Base-by-base conservation (phyloP, 345 rosid species). In the Trapa incisa region DNA sequence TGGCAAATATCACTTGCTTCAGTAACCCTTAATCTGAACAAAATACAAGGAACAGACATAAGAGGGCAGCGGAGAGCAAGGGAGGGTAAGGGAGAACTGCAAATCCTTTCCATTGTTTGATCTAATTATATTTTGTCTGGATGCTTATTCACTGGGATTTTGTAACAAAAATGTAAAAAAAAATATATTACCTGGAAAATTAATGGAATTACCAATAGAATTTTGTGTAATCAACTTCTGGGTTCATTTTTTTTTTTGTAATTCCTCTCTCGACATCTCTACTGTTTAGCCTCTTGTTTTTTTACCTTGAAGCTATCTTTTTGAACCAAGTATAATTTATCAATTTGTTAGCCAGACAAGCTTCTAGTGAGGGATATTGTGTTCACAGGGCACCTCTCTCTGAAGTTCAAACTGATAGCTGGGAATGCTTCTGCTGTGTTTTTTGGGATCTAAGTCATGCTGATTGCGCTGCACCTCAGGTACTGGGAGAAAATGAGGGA, bases 391-490 rank as follows among this genome's bases (percentile, higher is more conserved):
- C 98, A 69, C 98, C 99, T 56, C 81, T 87, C 68, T 83, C 79
- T 78, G 97, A 89, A 77, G 84, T 85, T 71, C 99, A 95, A 79
- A 89, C 88, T 68, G 88, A 84, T 76, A 74, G 85, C 50, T 95
- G 99, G 98, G 98, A 89, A 68, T 95, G 99, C 83, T 95, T 81
- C 74, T 84, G 89, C 73, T 81, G 83, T 75, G 74, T 95, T 70
- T 77, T 74, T 32, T 91, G 98, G 99, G 94, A 95, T 76, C 96
- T 97, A 52, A 57, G 73, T 29, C 96, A 71, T 77, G 88, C 99
- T 42, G 98, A 95, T 80, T 95, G 99, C 74, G 87, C 90, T 37
- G 92, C 74, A 65, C 91, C 87, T 76, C 99, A 94, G 99, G 99
- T 91, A 60, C 72, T 68, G 22, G 48, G 42, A 13, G 37, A 41